Base-by-base conservation (phyloP, 192 early-diverging fungal species). In the Oehlia diaphana region DNA sequence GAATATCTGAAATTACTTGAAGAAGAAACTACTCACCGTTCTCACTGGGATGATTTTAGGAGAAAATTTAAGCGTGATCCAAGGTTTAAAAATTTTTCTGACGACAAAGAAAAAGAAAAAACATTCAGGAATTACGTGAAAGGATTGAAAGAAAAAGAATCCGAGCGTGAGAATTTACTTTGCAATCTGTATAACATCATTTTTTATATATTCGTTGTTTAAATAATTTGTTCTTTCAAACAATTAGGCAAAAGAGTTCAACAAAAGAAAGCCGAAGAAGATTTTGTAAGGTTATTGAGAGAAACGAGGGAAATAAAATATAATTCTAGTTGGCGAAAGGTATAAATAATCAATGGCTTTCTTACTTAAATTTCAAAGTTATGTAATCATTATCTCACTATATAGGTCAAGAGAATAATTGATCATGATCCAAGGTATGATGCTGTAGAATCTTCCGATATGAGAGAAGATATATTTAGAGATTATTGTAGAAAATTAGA, bases 41-140 rank as follows among this genome's bases (percentile, higher is more conserved):
- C 89, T 44, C 87, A 89, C 6, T 95, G 90, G 88, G 90, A 94
- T 44, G 92, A 93, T 47, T 96, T 96, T 80, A 80, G 85, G 63
- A 87, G 90, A n/a, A 92, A 92, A 76, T 91, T 85, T 77, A 89
- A 90, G 67, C 72, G 87, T 39, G 93, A 96, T 81, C 70, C 86
- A 9, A 83, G 92, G 63, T 96, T 93, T 73, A 72, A 86, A 35
- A 84, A 72, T 31, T 73, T 94, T 4, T 79, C 69, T 4, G 89
- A 92, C 23, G 86, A 91, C 4, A 87, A 90, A 70, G 84, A 92
- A 66, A 82, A 91, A 31, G 90, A 93, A 76, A 82, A 79, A 4
- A 63, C 92, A 63, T 96, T 95, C 69, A 83, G 90, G 49, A 88
- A 92, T 4, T 90, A 95, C 79, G 82, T 93, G 13, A 82, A 83